Conservation (phyloP, 2,329 filamentous ascomycete species). For the Neofusicoccum cordaticola region DNA sequence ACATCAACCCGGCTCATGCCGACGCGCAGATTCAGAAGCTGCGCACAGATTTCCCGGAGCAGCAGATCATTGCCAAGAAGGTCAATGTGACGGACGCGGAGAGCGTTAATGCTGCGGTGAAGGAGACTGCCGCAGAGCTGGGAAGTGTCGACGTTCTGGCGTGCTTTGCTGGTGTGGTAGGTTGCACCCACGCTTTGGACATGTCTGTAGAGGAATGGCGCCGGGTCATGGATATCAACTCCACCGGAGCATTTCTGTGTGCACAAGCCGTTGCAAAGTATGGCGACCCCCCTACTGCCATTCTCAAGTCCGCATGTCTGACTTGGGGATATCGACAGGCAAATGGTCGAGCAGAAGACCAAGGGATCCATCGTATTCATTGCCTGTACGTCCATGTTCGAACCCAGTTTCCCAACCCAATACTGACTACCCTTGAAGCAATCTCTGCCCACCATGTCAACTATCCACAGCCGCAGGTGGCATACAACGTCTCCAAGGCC, state of each 20-base stretch:
- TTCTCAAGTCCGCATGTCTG: background rate
- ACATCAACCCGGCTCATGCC: slow-evolving; percentile 50
- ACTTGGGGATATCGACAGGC: slow-evolving; percentile 24
- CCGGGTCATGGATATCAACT: slow-evolving; percentile 67
- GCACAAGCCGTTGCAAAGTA: slow-evolving; percentile 61
- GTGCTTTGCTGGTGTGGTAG: slow-evolving; percentile 68
- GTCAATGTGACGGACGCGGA: slow-evolving; percentile 60
- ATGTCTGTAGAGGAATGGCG: slow-evolving; percentile 60
- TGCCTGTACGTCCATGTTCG: slow-evolving; percentile 41
- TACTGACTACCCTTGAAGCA: slow-evolving; percentile 23
- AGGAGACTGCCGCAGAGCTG: slow-evolving; percentile 41
- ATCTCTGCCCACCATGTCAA: slow-evolving; percentile 69
- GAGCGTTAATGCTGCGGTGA: slow-evolving; percentile 43
- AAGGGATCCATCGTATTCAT: slow-evolving; percentile 65
- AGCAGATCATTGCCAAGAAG: slow-evolving; percentile 49
- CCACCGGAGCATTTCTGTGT: slow-evolving; percentile 67
- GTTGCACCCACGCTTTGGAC: slow-evolving; percentile 59
- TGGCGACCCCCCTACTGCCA: slow-evolving; percentile 18
- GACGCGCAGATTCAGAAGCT: slow-evolving; percentile 47
- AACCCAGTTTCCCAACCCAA: background rate
- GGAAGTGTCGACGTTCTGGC: slow-evolving; percentile 57
- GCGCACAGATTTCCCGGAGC: slow-evolving; percentile 52
- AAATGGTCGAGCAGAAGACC: slow-evolving; percentile 52
- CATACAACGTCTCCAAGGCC: slow-evolving; percentile 72
- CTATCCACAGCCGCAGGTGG: slow-evolving; percentile 67